These are phyloP conservation scores for Malbranchea zuffiana DNA, from an alignment of 2,329 filamentous ascomycete species.

Conservation along the genomic window DNA sequence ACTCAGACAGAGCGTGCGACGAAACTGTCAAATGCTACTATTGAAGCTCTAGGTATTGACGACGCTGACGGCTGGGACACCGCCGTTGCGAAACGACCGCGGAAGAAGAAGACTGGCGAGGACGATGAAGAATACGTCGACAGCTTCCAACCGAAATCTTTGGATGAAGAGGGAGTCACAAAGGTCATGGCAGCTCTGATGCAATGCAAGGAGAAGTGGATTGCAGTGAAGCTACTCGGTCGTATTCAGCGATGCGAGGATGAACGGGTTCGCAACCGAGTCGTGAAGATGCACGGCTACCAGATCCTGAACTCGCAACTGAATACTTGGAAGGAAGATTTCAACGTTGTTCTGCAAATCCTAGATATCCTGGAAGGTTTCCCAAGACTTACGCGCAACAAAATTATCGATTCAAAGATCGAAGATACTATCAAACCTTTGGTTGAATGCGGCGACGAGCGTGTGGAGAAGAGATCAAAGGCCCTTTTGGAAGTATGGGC, in stretches of 20 bases:
- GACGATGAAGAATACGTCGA: slow-evolving; percentile 95
- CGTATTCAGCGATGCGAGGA: slow-evolving; percentile 82
- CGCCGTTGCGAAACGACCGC: slow-evolving; percentile 74
- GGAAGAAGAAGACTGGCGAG: slow-evolving; percentile 83
- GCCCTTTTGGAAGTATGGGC: slow-evolving; percentile 74
- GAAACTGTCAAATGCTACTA: slow-evolving; percentile 76
- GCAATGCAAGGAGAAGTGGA: slow-evolving; percentile 99
- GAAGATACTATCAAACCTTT: slow-evolving; percentile 67
- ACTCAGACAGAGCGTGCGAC: slow-evolving; percentile 94
- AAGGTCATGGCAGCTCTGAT: slow-evolving; percentile 95
- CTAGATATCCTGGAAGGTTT: slow-evolving; percentile 81
- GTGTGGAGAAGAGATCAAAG: slow-evolving; percentile 60
- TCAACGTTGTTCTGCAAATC: slow-evolving; percentile 80
- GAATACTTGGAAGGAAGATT: slow-evolving; percentile 74
- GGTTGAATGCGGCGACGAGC: slow-evolving; percentile 56
- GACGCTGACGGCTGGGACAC: slow-evolving; percentile 88
- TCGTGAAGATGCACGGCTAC: slow-evolving; percentile 95
- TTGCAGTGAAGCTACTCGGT: slow-evolving; percentile 83
- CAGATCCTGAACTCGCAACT: slow-evolving; percentile 84
- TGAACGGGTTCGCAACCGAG: slow-evolving; percentile 73
- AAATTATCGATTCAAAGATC: slow-evolving; percentile 93
- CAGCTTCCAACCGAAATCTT: slow-evolving; percentile 65
- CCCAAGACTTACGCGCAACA: slow-evolving; percentile 83
- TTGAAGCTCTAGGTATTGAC: slow-evolving; percentile 92
- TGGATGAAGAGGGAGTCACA: slow-evolving; percentile 73